Base-by-base conservation (phyloP, 164 flowering plant genomes). In the Tinospora cordifolia region DNA sequence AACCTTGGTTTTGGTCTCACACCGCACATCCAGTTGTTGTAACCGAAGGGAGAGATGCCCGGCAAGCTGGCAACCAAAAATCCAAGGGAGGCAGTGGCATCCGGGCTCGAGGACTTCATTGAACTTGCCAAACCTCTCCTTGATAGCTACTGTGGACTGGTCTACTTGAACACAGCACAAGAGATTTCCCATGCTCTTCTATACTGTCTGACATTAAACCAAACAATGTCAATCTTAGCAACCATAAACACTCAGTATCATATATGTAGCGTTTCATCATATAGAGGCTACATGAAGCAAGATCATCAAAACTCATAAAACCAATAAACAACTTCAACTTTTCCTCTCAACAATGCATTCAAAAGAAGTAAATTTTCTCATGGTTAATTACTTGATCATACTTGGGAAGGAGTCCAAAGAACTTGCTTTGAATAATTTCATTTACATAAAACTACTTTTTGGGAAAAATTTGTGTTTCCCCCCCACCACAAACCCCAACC, bases 1-100 rank as follows among this genome's bases (percentile, higher is more conserved):
- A 63, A 77, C 82, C 82, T 77, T 80, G n/a, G 80, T 80, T 68
- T 80, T 80, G 41, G 82, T 80, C 67, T 80, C 78, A 24, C 82
- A 80, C 25, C 69, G 62, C 8, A 80, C 78, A 60, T 77, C 81
- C 62, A 78, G 67, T 60, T 80, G 80, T 62, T 80, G 79, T 73
- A 80, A 47, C 34, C 83, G 60, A 27, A 80, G 69, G 3, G 83
- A 72, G 49, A 80, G 81, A 46, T 65, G 64, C 13, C 81, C 79
- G 30, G 83, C 75, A 3, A 78, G 2, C 57, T 54, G 44, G 24
- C 41, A 51, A 24, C 83, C 83, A 54, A 78, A 63, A 36, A 46
- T 59, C 81, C 79, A 80, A 22, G 83, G 83, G 24, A 80, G 27
- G 25, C 72, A 80, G 58, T 80, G 81, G 60, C 83, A 80, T 59